Evolutionary conservation across 331 rosid species (phyloP), one percentile per base, ranked within the genome.

Genomic region (Acacia pycnantha): DNA sequence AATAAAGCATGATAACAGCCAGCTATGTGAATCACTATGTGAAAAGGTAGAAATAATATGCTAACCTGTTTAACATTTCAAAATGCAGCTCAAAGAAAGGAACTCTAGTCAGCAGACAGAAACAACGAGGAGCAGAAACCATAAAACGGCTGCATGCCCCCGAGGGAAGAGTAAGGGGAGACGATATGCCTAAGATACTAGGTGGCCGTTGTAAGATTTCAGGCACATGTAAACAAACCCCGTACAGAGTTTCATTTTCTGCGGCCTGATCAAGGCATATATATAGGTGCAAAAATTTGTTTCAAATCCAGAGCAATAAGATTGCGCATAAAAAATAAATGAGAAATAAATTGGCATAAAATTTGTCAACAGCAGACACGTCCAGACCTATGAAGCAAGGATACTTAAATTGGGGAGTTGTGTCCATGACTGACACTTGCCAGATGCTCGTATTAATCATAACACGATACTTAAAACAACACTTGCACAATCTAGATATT

Each of bases 161-260:
- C n/a, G 93, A 77, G 62, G 93, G 82, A 79, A 69, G 86, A 86
- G 90, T 85, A 85, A 71, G 73, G 81, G 96, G 88, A 21, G 94
- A 88, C 59, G 94, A 79, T 73, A 31, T 65, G 86, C 94, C 92
- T 82, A 92, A 78, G 66, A 93, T 89, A 83, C 90, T 90, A 83
- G 98, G 98, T 74, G 94, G 96, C 88, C 98, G 89, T 88, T 95
- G 98, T 81, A 95, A 97, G 84, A 95, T 93, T 92, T 95, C 98
- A 54, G 88, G 87, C 69, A 93, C 97, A 76, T 93, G 98, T 50
- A 95, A 86, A 85, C 98, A 93, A 83, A 95, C 96, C 84, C 98
- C 98, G 87, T 95, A 93, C 47, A 95, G 96, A 74, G 97, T 89
- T 73, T 94, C 85, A 83, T 83, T 92, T 84, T 92, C 90, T 79